A percentile compares a stretch with the other conserved stretches of the same genome.
Evolutionary conservation across 768 basidiomycete genomes (phyloP).

Genomic region (Dacryopinax primogenitus): DNA sequence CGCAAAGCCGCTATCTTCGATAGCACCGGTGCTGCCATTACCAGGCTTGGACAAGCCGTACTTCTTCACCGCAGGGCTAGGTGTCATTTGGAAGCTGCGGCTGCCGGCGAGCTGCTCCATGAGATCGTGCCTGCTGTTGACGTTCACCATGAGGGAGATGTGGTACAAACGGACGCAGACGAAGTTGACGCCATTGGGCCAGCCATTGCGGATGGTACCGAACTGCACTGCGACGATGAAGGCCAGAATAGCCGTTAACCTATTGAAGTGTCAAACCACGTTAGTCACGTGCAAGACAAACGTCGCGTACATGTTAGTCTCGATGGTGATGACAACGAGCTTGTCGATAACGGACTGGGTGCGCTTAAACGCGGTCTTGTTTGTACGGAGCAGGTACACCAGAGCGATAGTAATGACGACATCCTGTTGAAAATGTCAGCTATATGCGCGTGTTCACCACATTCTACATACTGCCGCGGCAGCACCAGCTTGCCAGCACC

Average conservation of each 20-base stretch:
- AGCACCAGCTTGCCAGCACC: slow-evolving; percentile 6
- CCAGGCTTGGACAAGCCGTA: slow-evolving; percentile 8
- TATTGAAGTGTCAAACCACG: neutral
- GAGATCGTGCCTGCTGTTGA: slow-evolving; percentile 9
- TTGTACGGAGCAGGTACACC: neutral
- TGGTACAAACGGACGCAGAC: slow-evolving; percentile 8
- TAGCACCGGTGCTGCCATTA: neutral
- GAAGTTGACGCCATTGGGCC: slow-evolving; percentile 7
- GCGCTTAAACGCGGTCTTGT: slow-evolving; percentile 7
- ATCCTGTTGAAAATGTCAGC: neutral
- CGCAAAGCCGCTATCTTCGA: neutral
- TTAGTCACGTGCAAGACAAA: neutral
- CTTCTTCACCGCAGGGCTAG: slow-evolving; percentile 6
- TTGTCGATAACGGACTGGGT: slow-evolving; percentile 2
- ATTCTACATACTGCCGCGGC: neutral
- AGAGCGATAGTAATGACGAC: slow-evolving; percentile 1
- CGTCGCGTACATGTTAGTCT: slow-evolving; percentile 3
- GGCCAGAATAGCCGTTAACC: slow-evolving; percentile 5
- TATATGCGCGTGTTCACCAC: neutral
- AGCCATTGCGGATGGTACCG: slow-evolving; percentile 6
- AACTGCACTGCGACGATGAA: slow-evolving; percentile 8
- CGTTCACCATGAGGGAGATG: slow-evolving; percentile 8
- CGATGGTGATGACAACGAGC: slow-evolving; percentile 3
- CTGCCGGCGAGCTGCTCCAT: slow-evolving; percentile 9
- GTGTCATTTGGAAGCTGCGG: slow-evolving; percentile 9